Evolutionary conservation across 805 yeast genomes (phyloP), one percentile per base, ranked within the genome.

Genomic region (Candida morakotiae): DNA sequence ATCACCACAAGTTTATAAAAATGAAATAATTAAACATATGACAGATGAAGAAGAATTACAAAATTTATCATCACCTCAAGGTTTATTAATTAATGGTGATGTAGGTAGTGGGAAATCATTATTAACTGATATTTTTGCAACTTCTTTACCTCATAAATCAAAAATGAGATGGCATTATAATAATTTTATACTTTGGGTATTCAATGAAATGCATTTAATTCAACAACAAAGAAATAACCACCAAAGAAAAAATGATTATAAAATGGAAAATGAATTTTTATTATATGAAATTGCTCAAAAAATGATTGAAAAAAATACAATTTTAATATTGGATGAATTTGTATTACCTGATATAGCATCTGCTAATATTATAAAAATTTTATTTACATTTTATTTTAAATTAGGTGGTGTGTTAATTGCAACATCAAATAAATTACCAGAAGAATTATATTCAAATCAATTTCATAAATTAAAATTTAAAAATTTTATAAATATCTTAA

Each of bases 71-170:
- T 67, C 84, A 0, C 88, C 88, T 0, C 81, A 73, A 39, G 89
- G 89, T 0, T 56, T 83, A 4, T 52, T 79, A 31, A 54, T 79
- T 5, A 77, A 76, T 55, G 85, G 84, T 3, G 83, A 75, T 41
- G 85, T 79, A 3, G 89, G 89, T 0, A 77, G 84, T 46, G 89
- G 89, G 1, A 83, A 83, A 51, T 77, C 86, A 1, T 75, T 83
- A 81, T 54, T 83, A 34, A 74, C 83, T 75, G 87, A 82, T 46
- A 73, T 83, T 15, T 82, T 83, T 59, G 87, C 87, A 1, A 64
- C 66, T 33, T 68, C 81, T 1, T 60, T 83, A 20, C 89, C 88
- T 0, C 76, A 78, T 42, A 61, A 64, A 17, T 72, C 81, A 1
- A 83, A 83, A 46, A 69, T 75, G 59, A 61, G 89, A 39, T 79